Evolutionary conservation across 73 alveolate species (phyloP).

Genomic region (Tetrahymena thermophila): DNA sequence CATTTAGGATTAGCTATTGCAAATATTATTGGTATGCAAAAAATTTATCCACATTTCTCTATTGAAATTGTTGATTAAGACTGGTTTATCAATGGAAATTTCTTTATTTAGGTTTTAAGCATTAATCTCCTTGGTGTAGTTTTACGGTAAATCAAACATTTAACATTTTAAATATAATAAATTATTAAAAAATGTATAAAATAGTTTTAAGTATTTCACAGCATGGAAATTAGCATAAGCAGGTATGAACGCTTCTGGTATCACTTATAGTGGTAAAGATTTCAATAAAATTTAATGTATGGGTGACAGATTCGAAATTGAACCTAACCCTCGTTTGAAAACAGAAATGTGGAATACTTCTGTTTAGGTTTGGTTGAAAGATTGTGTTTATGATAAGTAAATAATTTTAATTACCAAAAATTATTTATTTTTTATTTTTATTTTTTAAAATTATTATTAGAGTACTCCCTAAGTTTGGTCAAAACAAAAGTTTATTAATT

Average conservation of each 20-base stretch:
- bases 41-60: neutral
- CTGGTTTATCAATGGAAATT: neutral
- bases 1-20: neutral
- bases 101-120: neutral
- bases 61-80: neutral
- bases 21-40: neutral
- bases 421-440: no score
- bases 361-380: slow-evolving; percentile 29
- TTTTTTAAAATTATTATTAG: neutral
- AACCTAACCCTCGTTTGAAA: slow-evolving; percentile 19
- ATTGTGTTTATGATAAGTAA: slow-evolving; percentile 34
- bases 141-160: neutral
- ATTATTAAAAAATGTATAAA: neutral
- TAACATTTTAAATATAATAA: no score
- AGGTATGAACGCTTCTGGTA: slow-evolving; percentile 37
- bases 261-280: slow-evolving; percentile 21
- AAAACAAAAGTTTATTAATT: neutral
- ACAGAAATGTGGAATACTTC: slow-evolving; percentile 32
- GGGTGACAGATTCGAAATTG: slow-evolving; percentile 20
- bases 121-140: neutral
- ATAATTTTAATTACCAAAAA: no score
- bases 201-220: slow-evolving; percentile 27
- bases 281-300: slow-evolving; percentile 10
- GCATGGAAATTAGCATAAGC: slow-evolving; percentile 29
- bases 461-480: neutral